phyloP scores from a whole-genome alignment of 169 alveolate genomes.

The Plasmodium fragile region DNA sequence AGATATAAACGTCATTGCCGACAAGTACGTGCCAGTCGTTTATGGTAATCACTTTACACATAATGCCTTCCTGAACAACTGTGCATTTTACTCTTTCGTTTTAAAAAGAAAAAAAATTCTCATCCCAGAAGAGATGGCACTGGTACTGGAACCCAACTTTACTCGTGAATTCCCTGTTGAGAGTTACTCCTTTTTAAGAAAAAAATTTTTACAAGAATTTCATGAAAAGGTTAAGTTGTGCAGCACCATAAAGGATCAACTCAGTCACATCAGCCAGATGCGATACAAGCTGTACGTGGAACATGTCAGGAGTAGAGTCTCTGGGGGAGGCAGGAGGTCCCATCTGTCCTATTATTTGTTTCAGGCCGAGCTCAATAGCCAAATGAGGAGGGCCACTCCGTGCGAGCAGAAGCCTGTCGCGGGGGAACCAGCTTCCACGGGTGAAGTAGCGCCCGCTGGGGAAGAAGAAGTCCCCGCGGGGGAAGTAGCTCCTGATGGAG shows the following conservation, averaged over 20 bases:
- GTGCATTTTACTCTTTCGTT: slow-evolving; percentile 33
- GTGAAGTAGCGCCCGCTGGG: not conserved
- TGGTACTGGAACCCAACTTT: slow-evolving; percentile 15
- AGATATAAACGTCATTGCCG: not conserved
- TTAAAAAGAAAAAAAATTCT: slow-evolving; percentile 22
- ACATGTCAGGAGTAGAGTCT: not conserved
- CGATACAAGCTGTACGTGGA: slow-evolving; percentile 22
- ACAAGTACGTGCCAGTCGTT: slow-evolving; percentile 10
- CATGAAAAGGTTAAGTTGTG: not conserved
- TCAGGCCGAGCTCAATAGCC: slow-evolving; percentile 20
- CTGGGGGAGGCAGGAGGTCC: not conserved
- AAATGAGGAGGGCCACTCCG: slow-evolving; percentile 5
- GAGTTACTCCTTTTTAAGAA: slow-evolving; percentile 15
- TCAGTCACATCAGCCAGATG: slow-evolving; percentile 23
- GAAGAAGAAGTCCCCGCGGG: not conserved
- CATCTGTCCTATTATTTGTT: slow-evolving; percentile 24
- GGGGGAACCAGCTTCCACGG: not conserved
- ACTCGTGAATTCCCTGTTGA: slow-evolving; percentile 9
- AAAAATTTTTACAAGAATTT: not conserved
- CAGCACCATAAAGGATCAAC: slow-evolving; percentile 33
- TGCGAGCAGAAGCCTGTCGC: not conserved
- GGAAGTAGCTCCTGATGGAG: not conserved
- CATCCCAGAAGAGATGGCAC: slow-evolving; percentile 43
- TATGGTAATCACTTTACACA: slow-evolving; percentile 48
- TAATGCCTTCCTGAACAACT: slow-evolving; percentile 18